Evolutionary conservation across 2,329 filamentous ascomycete genomes (phyloP).

Genomic region (Coniochaeta pulveracea): DNA sequence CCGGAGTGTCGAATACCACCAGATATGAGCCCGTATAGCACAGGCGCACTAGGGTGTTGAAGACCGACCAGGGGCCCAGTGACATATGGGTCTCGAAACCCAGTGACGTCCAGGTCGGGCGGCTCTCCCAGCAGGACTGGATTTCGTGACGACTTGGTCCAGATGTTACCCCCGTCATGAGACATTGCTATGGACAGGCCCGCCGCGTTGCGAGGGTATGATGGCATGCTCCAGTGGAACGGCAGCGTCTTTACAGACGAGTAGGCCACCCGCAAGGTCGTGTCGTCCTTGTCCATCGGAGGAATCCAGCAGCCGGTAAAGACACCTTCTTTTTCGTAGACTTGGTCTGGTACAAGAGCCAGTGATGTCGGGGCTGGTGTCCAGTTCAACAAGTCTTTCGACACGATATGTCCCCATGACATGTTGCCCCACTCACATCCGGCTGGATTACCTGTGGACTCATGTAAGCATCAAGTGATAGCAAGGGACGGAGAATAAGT

Average conservation of each 20-base stretch:
- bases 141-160: constrained; percentile 5
- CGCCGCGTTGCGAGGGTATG: constrained; percentile 4
- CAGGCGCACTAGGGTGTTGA: not conserved
- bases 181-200: constrained; percentile 5
- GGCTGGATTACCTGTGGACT: not conserved
- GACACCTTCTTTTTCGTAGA: not conserved
- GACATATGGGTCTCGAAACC: constrained; percentile 6
- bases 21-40: constrained; percentile 6
- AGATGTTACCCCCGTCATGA: constrained; percentile 4
- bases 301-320: not conserved
- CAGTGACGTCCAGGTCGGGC: constrained; percentile 4
- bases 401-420: constrained; percentile 1
- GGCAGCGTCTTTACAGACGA: constrained; percentile 6
- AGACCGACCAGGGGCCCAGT: constrained; percentile 1
- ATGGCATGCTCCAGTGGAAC: constrained; percentile 6
- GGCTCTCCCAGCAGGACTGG: constrained; percentile 5
- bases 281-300: not conserved
- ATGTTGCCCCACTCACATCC: constrained; percentile 1
- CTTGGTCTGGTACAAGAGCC: not conserved
- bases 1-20: constrained; percentile 4
- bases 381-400: not conserved
- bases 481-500: not conserved
- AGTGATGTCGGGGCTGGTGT: not conserved
- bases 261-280: constrained; percentile 3
- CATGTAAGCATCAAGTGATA: not conserved